These are phyloP conservation scores for Aegilops umbellulata DNA, from an alignment of 176 grass and related monocot species.

Conservation along the genomic window DNA sequence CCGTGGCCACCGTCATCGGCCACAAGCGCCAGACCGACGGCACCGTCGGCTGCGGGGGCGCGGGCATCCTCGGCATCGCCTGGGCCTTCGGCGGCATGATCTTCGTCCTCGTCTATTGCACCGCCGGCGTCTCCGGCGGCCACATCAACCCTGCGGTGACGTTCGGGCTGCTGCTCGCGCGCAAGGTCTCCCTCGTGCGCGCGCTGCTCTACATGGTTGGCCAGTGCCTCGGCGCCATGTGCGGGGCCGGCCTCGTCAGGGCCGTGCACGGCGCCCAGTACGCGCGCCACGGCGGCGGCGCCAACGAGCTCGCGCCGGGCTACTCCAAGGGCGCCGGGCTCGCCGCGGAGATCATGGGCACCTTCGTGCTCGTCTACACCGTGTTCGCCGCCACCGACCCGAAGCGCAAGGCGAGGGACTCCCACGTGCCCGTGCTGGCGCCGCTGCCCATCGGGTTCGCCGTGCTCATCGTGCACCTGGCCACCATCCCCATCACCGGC, in stretches of 20 bases:
- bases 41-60: conserved; percentile 40
- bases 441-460: conserved; percentile 40
- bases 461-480: conserved; percentile 36
- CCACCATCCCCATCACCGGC: conserved; percentile 39
- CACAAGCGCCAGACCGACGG: neutral
- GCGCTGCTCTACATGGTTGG: conserved; percentile 34
- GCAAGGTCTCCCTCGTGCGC: conserved; percentile 38
- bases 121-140: conserved; percentile 78
- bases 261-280: conserved; percentile 16
- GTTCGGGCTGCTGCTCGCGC: conserved; percentile 35
- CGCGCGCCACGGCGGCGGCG: conserved; percentile 51
- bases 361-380: conserved; percentile 77
- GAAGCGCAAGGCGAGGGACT: conserved; percentile 65
- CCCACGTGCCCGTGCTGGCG: conserved; percentile 55
- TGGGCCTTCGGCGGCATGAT: conserved; percentile 96
- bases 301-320: conserved; percentile 55
- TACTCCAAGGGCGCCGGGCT: conserved; percentile 58
- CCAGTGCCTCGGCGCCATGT: conserved; percentile 41
- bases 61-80: conserved; percentile 71
- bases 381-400: conserved; percentile 79
- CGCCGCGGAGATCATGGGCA: conserved; percentile 64
- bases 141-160: conserved; percentile 95
- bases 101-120: conserved; percentile 95
- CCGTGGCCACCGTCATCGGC: conserved; percentile 26
- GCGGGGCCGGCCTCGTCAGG: conserved; percentile 30